These are phyloP conservation scores for Tylopilus balloui DNA, from an alignment of 768 basidiomycete species.

Conservation along the genomic window DNA sequence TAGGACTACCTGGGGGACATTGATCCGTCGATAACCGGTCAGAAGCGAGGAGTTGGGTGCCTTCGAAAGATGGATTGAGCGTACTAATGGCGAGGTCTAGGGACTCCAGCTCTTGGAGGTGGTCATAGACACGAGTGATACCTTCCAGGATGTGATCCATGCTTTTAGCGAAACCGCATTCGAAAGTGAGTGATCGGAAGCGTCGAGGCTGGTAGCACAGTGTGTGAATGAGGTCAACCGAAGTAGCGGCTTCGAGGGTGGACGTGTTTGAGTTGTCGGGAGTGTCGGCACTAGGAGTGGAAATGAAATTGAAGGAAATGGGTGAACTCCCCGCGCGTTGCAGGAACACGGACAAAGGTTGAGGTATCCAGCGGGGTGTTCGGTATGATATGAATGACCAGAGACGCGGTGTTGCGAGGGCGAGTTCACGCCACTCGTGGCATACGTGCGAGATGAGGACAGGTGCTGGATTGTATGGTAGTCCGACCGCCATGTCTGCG, in stretches of 20 bases:
- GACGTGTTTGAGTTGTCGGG: slow-evolving; percentile 13
- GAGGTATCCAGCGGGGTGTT: slow-evolving; percentile 21
- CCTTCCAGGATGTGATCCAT: slow-evolving; percentile 27
- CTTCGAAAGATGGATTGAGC: slow-evolving; percentile 26
- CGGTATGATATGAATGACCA: slow-evolving; percentile 41
- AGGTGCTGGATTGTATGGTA: slow-evolving; percentile 32
- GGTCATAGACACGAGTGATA: slow-evolving; percentile 12
- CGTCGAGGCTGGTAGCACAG: slow-evolving; percentile 25
- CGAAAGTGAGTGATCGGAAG: slow-evolving; percentile 33
- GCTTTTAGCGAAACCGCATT: slow-evolving; percentile 28
- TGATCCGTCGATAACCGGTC: slow-evolving; percentile 16
- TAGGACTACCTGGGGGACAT: slow-evolving; percentile 1
- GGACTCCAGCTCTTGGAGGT: slow-evolving; percentile 25
- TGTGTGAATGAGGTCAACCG: slow-evolving; percentile 23
- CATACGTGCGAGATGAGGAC: slow-evolving; percentile 47
- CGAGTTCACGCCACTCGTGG: slow-evolving; percentile 45
- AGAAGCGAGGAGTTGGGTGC: slow-evolving; percentile 22
- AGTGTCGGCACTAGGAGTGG: slow-evolving; percentile 9
- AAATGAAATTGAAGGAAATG: slow-evolving; percentile 35
- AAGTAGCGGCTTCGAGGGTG: slow-evolving; percentile 16
- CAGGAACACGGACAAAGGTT: slow-evolving; percentile 30
- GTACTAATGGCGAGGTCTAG: slow-evolving; percentile 29
- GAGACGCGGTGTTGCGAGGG: slow-evolving; percentile 39
- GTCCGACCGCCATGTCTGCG: slow-evolving; percentile 20
- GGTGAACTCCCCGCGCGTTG: slow-evolving; percentile 33